Conservation (phyloP, 2,329 filamentous ascomycete species). For the Ascochyta clinopodiicola region DNA sequence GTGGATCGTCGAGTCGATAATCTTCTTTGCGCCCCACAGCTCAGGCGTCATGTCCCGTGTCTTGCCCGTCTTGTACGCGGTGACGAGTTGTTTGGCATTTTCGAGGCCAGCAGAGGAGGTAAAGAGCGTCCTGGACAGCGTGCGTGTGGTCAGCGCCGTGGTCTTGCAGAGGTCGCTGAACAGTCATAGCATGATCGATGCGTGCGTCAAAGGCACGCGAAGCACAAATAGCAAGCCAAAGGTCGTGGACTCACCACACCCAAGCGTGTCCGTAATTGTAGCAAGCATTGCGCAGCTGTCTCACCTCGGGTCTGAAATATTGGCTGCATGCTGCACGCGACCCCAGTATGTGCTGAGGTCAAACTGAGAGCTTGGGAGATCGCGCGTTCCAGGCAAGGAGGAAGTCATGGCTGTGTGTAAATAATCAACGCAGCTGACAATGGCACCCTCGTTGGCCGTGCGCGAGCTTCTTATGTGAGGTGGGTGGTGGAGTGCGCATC, state of each 20-base stretch:
- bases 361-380: slow-evolving; percentile 90
- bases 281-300: slow-evolving; percentile 44
- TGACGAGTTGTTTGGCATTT: slow-evolving; percentile 80
- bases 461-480: not conserved
- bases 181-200: not conserved
- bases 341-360: slow-evolving; percentile 95
- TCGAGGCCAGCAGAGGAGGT: slow-evolving; percentile 80
- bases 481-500: not conserved
- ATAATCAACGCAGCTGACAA: not conserved
- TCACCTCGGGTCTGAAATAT: slow-evolving; percentile 95
- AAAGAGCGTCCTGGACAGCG: slow-evolving; percentile 75
- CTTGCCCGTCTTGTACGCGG: slow-evolving; percentile 86
- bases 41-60: slow-evolving; percentile 83
- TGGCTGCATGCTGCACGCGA: slow-evolving; percentile 85
- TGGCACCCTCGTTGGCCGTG: slow-evolving; percentile 1
- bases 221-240: slow-evolving; percentile 19
- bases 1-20: slow-evolving; percentile 94
- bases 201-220: not conserved
- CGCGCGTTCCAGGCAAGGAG: slow-evolving; percentile 71
- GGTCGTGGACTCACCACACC: slow-evolving; percentile 50
- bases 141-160: slow-evolving; percentile 24
- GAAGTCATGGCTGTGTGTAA: slow-evolving; percentile 60
- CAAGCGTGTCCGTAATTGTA: slow-evolving; percentile 6
- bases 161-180: not conserved
- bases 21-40: slow-evolving; percentile 94